Percentiles rank a stretch among this genome's conserved stretches.
These are phyloP conservation scores for Mycena crocata DNA, from an alignment of 768 basidiomycete genomes.

Conservation along the genomic window DNA sequence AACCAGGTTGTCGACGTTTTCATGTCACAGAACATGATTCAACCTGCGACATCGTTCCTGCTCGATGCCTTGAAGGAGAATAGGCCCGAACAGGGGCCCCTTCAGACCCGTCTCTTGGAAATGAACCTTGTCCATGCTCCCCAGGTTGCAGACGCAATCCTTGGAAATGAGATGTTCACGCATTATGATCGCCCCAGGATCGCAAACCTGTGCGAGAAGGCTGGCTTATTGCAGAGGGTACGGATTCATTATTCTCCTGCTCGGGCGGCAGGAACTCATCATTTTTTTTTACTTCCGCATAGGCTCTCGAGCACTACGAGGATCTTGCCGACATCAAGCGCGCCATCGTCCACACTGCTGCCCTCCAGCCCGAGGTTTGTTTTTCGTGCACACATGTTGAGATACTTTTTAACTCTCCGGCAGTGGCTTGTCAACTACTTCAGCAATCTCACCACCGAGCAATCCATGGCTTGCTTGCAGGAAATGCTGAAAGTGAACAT, in stretches of 20 bases:
- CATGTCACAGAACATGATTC: conserved; percentile 99
- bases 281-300: conserved; percentile 32
- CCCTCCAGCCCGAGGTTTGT: conserved; percentile 85
- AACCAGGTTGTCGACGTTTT: conserved; percentile 94
- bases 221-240: conserved; percentile 93
- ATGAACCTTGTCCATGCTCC: conserved; percentile 98
- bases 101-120: conserved; percentile 96
- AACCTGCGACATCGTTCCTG: conserved; percentile 97
- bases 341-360: conserved; percentile 91
- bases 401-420: conserved; percentile 17
- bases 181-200: conserved; percentile 97
- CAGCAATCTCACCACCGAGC: conserved; percentile 95
- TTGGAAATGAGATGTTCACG: conserved; percentile 98
- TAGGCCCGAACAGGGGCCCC: conserved; percentile 93
- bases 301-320: conserved; percentile 99
- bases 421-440: conserved; percentile 98
- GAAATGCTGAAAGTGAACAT: conserved; percentile 99
- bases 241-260: conserved; percentile 38
- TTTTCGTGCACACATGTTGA: neutral
- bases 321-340: conserved; percentile 99
- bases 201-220: conserved; percentile 98
- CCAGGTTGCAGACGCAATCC: conserved; percentile 98
- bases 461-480: conserved; percentile 94
- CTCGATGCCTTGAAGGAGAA: conserved; percentile 98
- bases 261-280: too few species aligned